Base-by-base conservation (phyloP, 2,329 filamentous ascomycete genomes). In the Hymenoscyphus salicellus region DNA sequence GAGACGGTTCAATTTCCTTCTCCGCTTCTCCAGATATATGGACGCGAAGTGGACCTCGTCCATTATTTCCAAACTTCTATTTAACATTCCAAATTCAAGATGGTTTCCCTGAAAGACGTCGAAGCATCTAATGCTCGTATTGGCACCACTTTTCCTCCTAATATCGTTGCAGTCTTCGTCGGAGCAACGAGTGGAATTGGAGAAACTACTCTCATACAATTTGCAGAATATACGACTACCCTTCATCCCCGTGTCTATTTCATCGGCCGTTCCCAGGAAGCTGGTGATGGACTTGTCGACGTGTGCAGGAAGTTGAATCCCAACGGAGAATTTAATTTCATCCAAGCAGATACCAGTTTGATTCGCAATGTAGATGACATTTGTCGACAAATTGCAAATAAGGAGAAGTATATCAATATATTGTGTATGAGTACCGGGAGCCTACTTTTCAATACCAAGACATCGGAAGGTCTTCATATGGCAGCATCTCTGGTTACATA, bases 141-240 rank as follows among this genome's bases (percentile, higher is more conserved):
- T 69, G 65, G 65, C 23, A 72, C 7, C 1, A 77, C 77, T 3
- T 58, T 75, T 2, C 75, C 77, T 5, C 16, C 64, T 5, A 46
- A 58, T 17, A 75, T 82, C 11, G 78, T 82, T 16, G 80, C 79
- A 26, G 77, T 84, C 55, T 84, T 84, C 64, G 78, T 83, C 2
- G 82, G 83, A 36, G 84, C 79, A 17, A 86, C 83, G 4, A 79
- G 78, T 41, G 83, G 83, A 17, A 83, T 86, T 43, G 83, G 83
- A 7, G 76, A 81, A 63, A 70, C 75, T 6, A 78, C 81, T 0
- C 72, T 85, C 16, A 80, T 79, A 52, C 72, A 77, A 11, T 80
- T 85, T 36, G 78, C 78, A 1, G 3, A 36, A 11, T 14, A 36
- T 3, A 74, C 77, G 41, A 67, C 78, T 17, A 71, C 79, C 0